These are phyloP conservation scores for Arthrinium phaeospermum DNA, from an alignment of 2,329 filamentous ascomycete genomes.

Conservation along the genomic window DNA sequence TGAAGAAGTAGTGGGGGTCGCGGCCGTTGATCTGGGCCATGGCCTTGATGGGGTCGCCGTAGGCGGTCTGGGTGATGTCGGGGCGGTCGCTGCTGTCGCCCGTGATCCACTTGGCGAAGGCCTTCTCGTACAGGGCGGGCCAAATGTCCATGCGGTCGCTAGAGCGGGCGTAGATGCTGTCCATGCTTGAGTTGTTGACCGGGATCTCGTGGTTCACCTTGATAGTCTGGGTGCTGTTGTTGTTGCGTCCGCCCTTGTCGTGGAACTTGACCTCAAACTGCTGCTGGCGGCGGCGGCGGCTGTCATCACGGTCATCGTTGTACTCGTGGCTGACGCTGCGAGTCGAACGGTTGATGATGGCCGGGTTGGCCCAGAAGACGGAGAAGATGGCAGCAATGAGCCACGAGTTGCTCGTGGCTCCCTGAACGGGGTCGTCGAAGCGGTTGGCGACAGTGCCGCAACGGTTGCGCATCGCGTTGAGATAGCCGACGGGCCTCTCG, in stretches of 20 bases:
- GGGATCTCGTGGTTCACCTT: slow-evolving; percentile 51
- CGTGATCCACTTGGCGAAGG: slow-evolving; percentile 52
- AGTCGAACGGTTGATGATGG: slow-evolving; percentile 46
- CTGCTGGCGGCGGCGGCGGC: slow-evolving; percentile 18
- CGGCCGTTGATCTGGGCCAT: slow-evolving; percentile 51
- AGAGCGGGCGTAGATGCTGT: slow-evolving; percentile 49
- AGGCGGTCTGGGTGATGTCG: slow-evolving; percentile 47
- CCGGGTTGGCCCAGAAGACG: slow-evolving; percentile 50
- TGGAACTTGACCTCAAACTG: slow-evolving; percentile 45
- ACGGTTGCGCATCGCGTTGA: slow-evolving; percentile 20
- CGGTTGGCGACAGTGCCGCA: slow-evolving; percentile 34
- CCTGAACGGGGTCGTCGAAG: slow-evolving; percentile 51
- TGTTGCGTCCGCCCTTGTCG: slow-evolving; percentile 51
- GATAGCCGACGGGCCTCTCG: slow-evolving; percentile 10
- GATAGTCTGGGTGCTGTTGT: slow-evolving; percentile 44
- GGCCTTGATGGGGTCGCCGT: slow-evolving; percentile 51
- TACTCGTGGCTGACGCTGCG: slow-evolving; percentile 28
- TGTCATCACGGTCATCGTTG: slow-evolving; percentile 32
- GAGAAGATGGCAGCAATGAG: slow-evolving; percentile 51
- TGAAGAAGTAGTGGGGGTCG: slow-evolving; percentile 44
- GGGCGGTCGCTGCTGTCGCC: slow-evolving; percentile 39
- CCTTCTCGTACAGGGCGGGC: slow-evolving; percentile 54
- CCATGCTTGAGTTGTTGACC: slow-evolving; percentile 50
- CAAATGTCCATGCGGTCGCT: slow-evolving; percentile 48
- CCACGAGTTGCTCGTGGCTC: slow-evolving; percentile 49